These are phyloP conservation scores for Schizochytrium sp. DNA, from an alignment of 108 stramenopile genomes.

Conservation along the genomic window DNA sequence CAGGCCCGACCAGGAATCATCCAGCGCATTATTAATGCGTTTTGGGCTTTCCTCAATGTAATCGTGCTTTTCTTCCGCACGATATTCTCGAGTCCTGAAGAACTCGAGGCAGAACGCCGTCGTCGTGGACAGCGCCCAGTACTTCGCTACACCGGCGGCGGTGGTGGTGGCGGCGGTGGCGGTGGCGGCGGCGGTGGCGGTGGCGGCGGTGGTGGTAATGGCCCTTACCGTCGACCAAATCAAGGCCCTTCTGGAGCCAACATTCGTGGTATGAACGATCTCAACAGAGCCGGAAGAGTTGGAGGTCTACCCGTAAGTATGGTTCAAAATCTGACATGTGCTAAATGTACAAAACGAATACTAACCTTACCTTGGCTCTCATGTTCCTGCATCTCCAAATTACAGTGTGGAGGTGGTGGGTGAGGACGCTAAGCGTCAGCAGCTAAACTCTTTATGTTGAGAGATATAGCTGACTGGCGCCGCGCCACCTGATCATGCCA, in stretches of 20 bases:
- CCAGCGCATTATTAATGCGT: slow-evolving; percentile 20
- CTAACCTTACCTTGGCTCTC: neutral
- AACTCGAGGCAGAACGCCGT: neutral
- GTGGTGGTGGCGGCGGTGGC: slow-evolving; percentile 16
- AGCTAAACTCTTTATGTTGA: neutral
- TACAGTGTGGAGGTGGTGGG: slow-evolving; percentile 25
- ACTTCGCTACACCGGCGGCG: neutral
- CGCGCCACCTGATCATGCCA: too few species aligned
- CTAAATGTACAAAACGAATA: too few species aligned
- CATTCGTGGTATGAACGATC: slow-evolving; percentile 42
- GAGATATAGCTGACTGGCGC: neutral
- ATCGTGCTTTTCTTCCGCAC: slow-evolving; percentile 10
- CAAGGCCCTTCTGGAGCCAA: slow-evolving; percentile 1
- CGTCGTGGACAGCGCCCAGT: neutral
- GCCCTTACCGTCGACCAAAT: too few species aligned
- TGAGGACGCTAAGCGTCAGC: slow-evolving; percentile 59
- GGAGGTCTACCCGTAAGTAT: neutral
- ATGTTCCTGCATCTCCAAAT: neutral
- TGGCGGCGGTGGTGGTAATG: too few species aligned
- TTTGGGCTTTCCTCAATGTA: slow-evolving; percentile 22
- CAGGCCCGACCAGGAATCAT: neutral
- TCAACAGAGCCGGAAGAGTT: slow-evolving; percentile 29
- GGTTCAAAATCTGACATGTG: neutral
- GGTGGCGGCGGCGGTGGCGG: slow-evolving; percentile 47
- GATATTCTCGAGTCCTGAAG: neutral